Evolutionary conservation across 352 stramenopile species (phyloP), one percentile per base, ranked within the genome.

Genomic region (Phytophthora lateralis): DNA sequence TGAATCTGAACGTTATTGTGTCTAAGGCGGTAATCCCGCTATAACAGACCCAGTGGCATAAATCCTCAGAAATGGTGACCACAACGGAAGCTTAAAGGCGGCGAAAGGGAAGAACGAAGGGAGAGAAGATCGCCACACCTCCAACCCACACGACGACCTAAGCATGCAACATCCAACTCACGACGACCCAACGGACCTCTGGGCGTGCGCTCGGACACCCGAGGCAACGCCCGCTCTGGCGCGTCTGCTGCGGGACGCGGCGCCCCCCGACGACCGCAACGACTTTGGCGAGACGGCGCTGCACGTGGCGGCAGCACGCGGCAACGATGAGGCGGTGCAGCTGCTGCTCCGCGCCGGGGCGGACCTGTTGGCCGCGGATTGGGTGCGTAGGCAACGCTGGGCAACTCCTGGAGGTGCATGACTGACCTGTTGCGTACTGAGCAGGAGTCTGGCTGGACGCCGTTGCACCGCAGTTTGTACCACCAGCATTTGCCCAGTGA

Each of bases 401-500:
- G n/a, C 3, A 39, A 5, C 10, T 24, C 10, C 21, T 53, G 47
- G 43, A 34, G 20, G 24, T 21, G 47, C 4, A 14, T 66, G 29
- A 60, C 44, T 69, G 24, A 67, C 27, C 30, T 60, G 44, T 44
- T 56, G 30, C 8, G 34, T 62, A 21, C 41, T 43, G 41, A 51
- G 53, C 62, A 94, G 83, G 85, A 95, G 68, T 95, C 85, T 47
- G 82, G 85, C 27, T 95, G 85, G 78, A 93, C 85, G 20, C 76
- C 85, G 17, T 56, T 95, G 53, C 85, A 95, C 56, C 83, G 83
- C 34, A 89, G 78, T 66, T 46, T 89, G 10, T 89, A 91, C 44
- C 66, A 90, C 21, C 73, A 81, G 27, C 80, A 80, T 53, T 65
- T 95, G 27, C 79, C 79, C 41, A 89, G 82, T 93, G 70, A 60